These are phyloP conservation scores for Pilaira anomala DNA, from an alignment of 192 early-diverging fungal genomes.

Conservation along the genomic window DNA sequence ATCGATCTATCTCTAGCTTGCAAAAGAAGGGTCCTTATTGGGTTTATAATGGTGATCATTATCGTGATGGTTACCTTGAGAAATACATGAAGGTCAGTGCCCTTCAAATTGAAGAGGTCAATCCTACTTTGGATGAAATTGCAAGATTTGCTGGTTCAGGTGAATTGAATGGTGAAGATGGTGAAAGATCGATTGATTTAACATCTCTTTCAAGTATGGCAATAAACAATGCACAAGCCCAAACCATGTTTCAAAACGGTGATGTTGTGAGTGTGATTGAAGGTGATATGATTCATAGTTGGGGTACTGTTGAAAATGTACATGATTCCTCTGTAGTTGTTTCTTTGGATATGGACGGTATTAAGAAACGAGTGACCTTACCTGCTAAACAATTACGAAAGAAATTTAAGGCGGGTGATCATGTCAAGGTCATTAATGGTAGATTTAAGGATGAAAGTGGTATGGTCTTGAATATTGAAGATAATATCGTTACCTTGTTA, in stretches of 20 bases:
- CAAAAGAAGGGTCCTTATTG: constrained; percentile 58
- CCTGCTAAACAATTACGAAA: constrained; percentile 77
- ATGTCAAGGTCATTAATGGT: constrained; percentile 91
- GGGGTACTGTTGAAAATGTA: constrained; percentile 73
- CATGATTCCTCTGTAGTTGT: constrained; percentile 73
- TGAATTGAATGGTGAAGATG: constrained; percentile 62
- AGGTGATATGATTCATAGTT: constrained; percentile 78
- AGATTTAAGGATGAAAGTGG: constrained; percentile 82
- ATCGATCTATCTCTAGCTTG: constrained; percentile 38
- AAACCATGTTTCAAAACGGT: constrained; percentile 65
- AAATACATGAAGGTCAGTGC: constrained; percentile 72
- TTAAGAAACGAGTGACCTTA: constrained; percentile 55
- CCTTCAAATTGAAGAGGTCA: constrained; percentile 64
- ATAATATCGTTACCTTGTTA: constrained; percentile 75
- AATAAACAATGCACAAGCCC: constrained; percentile 47
- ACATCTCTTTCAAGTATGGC: constrained; percentile 39
- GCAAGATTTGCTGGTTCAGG: constrained; percentile 74
- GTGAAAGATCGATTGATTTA: constrained; percentile 34
- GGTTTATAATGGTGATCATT: constrained; percentile 57
- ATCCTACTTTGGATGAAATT: constrained; percentile 92
- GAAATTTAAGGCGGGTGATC: constrained; percentile 87
- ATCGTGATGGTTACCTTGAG: constrained; percentile 78
- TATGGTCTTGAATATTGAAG: constrained; percentile 82
- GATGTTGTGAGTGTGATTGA: constrained; percentile 84
- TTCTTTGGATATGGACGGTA: constrained; percentile 55